phyloP scores from a whole-genome alignment of 139 green algal species.

The Tetradesmus obliquus region DNA sequence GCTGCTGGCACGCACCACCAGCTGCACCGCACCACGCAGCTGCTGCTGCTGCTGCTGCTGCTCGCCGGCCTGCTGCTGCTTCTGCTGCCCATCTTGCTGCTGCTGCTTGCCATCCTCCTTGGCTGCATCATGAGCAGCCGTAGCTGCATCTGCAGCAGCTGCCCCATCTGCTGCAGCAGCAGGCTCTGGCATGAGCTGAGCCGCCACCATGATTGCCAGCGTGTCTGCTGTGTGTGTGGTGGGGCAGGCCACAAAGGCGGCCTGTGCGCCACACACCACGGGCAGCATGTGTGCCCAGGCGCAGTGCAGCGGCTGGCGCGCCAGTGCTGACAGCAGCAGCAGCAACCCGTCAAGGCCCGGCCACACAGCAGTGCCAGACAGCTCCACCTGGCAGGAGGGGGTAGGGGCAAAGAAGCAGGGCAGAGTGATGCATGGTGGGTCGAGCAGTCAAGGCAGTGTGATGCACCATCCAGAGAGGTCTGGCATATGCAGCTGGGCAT shows the following conservation, averaged over 20 bases:
- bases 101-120: constrained; percentile 8
- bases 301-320: constrained; percentile 56
- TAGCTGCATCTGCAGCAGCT: not conserved
- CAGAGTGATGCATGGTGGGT: too few relatives aligned
- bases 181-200: constrained; percentile 34
- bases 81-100: not conserved
- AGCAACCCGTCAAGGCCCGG: constrained; percentile 61
- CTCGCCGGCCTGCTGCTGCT: constrained; percentile 15
- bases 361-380: constrained; percentile 55
- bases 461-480: too few relatives aligned
- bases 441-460: too few relatives aligned
- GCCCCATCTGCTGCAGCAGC: not conserved
- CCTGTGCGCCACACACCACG: constrained; percentile 54
- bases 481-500: too few relatives aligned
- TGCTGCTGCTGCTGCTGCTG: constrained; percentile 24
- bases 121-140: not conserved
- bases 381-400: constrained; percentile 38
- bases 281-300: constrained; percentile 52
- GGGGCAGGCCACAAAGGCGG: constrained; percentile 46
- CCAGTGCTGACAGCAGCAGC: constrained; percentile 60
- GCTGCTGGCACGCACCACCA: constrained; percentile 37
- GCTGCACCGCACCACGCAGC: constrained; percentile 30
- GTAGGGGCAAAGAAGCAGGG: not conserved
- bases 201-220: constrained; percentile 36
- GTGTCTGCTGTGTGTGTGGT: constrained; percentile 13